These are phyloP conservation scores for Claviceps sorghi DNA, from an alignment of 2,329 filamentous ascomycete species.

Conservation along the genomic window DNA sequence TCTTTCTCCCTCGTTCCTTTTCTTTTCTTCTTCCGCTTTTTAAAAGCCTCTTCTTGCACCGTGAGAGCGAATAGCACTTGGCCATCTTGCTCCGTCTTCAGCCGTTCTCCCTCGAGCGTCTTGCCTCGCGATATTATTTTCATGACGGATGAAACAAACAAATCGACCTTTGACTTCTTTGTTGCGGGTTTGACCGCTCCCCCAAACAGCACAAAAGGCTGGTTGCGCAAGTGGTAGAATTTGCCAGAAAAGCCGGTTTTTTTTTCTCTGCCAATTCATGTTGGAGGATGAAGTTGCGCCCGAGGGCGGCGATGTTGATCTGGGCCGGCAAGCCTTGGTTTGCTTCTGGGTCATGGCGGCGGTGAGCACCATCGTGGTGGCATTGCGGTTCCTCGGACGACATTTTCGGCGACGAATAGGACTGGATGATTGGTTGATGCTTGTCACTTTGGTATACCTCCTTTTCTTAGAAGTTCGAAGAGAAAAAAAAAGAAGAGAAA, in stretches of 20 bases:
- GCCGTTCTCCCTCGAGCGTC: no score
- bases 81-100: no score
- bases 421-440: slow-evolving; percentile 5
- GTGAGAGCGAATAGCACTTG: no score
- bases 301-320: slow-evolving; percentile 3
- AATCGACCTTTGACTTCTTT: no score
- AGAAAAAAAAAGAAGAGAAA: no score
- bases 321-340: background rate
- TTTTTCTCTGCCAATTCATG: background rate
- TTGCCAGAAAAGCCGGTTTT: background rate
- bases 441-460: slow-evolving; percentile 2
- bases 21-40: background rate
- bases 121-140: no score
- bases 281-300: background rate
- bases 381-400: slow-evolving; percentile 2
- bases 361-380: background rate
- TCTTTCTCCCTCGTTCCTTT: no score
- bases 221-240: background rate
- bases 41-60: no score
- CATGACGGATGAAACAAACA: no score
- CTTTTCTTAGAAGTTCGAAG: no score
- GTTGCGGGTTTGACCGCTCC: no score
- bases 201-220: no score
- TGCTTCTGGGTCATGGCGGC: background rate
- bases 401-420: background rate